Evolutionary conservation across 148 eudicot genomes (phyloP).

Genomic region (Diospyros kaki): DNA sequence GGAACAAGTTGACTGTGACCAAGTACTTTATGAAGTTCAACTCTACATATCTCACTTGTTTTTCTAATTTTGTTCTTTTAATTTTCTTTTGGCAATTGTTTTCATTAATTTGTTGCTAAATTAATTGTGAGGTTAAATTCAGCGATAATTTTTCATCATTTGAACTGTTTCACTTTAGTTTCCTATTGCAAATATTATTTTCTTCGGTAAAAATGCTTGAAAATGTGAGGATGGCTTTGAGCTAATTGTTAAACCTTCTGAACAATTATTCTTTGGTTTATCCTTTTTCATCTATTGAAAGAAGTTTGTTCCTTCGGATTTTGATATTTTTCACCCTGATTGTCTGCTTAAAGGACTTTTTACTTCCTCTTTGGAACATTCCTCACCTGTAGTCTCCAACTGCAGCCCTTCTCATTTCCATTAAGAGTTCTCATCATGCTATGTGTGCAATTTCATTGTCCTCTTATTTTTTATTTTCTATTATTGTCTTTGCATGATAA

Average conservation of each 20-base stretch:
- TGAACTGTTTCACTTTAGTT: not conserved
- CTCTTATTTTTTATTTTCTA: not conserved
- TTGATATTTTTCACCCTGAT: not conserved
- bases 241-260: not conserved
- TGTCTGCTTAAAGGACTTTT: not conserved
- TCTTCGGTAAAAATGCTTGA: not conserved
- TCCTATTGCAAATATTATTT: not conserved
- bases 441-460: not conserved
- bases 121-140: not conserved
- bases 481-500: too few relatives aligned
- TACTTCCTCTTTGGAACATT: not conserved
- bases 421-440: not conserved
- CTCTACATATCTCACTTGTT: not conserved
- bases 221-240: not conserved
- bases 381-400: not conserved
- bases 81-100: not conserved
- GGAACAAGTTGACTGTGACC: not conserved
- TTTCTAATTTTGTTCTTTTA: not conserved
- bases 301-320: not conserved
- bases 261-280: not conserved
- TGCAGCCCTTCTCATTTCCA: not conserved
- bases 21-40: constrained; percentile 3
- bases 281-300: not conserved
- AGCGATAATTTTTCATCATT: not conserved
- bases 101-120: not conserved